Evolutionary conservation across 495 filamentous ascomycete genomes (phyloP), one percentile per base, ranked within the genome.

Genomic region (Podospora fimiseda): DNA sequence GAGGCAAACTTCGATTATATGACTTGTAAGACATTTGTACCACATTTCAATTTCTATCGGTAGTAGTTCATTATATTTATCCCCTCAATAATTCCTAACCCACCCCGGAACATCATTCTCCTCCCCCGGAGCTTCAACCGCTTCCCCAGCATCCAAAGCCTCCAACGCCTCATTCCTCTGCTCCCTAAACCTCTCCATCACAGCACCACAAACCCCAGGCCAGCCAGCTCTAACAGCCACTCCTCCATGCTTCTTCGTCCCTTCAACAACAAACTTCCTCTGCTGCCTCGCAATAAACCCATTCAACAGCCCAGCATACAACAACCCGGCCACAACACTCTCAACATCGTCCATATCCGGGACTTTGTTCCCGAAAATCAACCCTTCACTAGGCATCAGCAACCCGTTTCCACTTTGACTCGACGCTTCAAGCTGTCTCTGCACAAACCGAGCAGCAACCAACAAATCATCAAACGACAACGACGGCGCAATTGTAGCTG

Each of bases 221-320:
- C 74, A 77, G 0, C 74, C 74, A 1, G 74, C 74, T 15, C 55
- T 51, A 7, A 71, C 65, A 3, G 74, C 65, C 24, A 73, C 73
- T n/a, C 74, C 71, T 11, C 61, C 64, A 42, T 71, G 80, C 46
- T 77, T 69, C 60, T 87, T 87, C 14, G 88, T 81, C 6, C 93
- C 91, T 22, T 87, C 80, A 33, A 96, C 85, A 3, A 89, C 90
- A 55, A 95, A 94, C 16, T 83, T 81, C 22, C 74, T 77, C 58
- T 83, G 83, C 27, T 77, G 72, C 58, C 93, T 87, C 9, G 87
- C 87, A 19, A 96, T 77, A 58, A 91, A 98, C 4, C 93, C 93
- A 51, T 84, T 83, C 46, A 96, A 76, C n/a, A 96, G 72, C 7
- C 85, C 86, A 65, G 95, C 89, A 22, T 85, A 82, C 14, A 95